Base-by-base conservation (phyloP, 1,139 yeast species). In the Lodderomyces metapsilosis region DNA sequence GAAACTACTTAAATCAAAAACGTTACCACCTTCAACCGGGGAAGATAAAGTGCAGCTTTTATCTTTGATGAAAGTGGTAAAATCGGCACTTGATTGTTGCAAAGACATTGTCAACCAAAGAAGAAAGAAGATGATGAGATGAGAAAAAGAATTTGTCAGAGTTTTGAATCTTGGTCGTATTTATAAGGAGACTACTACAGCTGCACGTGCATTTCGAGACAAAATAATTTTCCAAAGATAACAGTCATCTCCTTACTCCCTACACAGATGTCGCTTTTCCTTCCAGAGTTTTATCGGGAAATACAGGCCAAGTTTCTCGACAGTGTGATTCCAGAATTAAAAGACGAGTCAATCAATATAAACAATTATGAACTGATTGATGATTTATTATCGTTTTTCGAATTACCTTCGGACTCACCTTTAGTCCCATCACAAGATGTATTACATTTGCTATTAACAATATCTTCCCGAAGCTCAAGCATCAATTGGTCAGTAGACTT, bases 311-410 rank as follows among this genome's bases (percentile, higher is more conserved):
- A 49, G 28, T 50, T 57, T 23, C 48, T 58, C 4, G 62, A 63
- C 39, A 56, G 47, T 47, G 43, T 62, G 12, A 44, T 65, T 5
- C 61, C 61, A 10, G 68, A 62, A 31, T 48, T 61, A 18, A 31
- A 40, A 12, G 52, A 45, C 17, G 46, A 47, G 9, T 37, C 43
- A 6, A 36, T 38, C 16, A 41, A 45, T 15, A 28, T 40, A 37
- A 56, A 60, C 39, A 62, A 59, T 37, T 51, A 58, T 12, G 48
- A 53, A 20, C 65, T 64, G 41, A 52, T 68, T 37, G 71, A 68
- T 43, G 54, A 55, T 27, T 50, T 68, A 17, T 50, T 70, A 17
- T 50, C 52, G 9, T 63, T 61, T 39, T 44, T 64, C 24, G 67
- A 62, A 37, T 32, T 45, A 22, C 41, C 58, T 5, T 54, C 60